These are phyloP conservation scores for Neurospora crassa DNA, from an alignment of 2,329 filamentous ascomycete genomes.

Conservation along the genomic window DNA sequence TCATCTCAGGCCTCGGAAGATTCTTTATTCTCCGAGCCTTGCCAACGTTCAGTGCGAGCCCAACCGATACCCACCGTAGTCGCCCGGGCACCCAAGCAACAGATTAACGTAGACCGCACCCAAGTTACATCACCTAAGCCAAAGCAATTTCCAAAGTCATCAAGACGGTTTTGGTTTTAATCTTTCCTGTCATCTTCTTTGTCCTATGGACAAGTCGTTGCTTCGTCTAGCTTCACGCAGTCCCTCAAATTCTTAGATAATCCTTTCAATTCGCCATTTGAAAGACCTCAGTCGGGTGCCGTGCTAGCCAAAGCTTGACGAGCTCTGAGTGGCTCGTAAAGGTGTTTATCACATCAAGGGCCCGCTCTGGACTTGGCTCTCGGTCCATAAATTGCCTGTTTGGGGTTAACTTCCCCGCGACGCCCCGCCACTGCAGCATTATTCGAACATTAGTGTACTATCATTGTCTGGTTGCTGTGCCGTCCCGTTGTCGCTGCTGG, in stretches of 20 bases:
- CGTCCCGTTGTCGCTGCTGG: neutral
- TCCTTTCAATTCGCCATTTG: no score
- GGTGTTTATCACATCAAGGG: neutral
- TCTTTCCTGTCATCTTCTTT: no score
- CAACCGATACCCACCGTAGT: neutral
- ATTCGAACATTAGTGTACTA: neutral
- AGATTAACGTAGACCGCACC: no score
- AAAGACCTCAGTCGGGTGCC: no score
- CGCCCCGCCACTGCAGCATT: neutral
- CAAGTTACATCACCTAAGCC: no score
- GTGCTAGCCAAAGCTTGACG: neutral
- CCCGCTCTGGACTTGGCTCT: neutral
- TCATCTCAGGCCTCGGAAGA: neutral
- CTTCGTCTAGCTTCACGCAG: no score
- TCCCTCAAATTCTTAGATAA: no score
- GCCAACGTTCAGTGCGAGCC: neutral
- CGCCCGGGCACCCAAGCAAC: neutral
- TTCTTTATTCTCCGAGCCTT: neutral
- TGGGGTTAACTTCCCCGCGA: neutral
- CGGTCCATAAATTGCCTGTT: neutral
- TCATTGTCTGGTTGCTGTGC: neutral
- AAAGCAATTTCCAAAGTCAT: no score
- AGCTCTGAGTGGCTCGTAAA: neutral
- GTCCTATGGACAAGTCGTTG: no score
- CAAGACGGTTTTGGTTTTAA: no score